Conservation (phyloP, 2,329 filamentous ascomycete genomes). For the Arthrobotrys megalospora region DNA sequence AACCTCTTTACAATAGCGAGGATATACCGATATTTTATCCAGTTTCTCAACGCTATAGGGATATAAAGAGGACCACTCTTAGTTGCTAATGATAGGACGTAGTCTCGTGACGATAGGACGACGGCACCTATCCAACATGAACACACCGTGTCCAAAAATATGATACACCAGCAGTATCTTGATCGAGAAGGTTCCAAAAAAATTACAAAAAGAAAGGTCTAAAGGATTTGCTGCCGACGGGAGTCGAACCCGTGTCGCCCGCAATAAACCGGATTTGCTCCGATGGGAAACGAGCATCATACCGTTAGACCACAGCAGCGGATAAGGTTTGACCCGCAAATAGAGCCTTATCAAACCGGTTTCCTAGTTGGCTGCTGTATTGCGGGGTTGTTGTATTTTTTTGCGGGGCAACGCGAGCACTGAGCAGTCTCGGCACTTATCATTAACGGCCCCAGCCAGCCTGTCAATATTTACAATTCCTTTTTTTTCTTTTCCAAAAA, state of each 20-base stretch:
- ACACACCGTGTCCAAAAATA: too few species aligned
- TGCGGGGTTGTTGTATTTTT: conserved; percentile 41
- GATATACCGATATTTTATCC: too few species aligned
- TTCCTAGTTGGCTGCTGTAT: background rate
- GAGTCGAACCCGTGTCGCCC: conserved; percentile 58
- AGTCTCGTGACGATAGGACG: too few species aligned
- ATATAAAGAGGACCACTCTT: too few species aligned
- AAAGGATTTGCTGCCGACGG: conserved; percentile 52
- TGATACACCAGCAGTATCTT: too few species aligned
- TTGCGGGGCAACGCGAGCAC: conserved; percentile 15
- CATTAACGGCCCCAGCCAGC: background rate
- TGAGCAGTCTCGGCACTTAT: too few species aligned
- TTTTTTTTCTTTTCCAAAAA: conserved; percentile 5
- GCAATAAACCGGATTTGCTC: conserved; percentile 46
- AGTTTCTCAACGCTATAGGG: too few species aligned
- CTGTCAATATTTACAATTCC: conserved; percentile 12
- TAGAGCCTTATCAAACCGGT: conserved; percentile 10
- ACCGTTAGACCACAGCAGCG: conserved; percentile 59
- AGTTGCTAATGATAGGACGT: too few species aligned
- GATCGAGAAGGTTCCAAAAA: conserved; percentile 5
- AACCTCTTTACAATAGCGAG: too few species aligned
- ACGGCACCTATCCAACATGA: too few species aligned
- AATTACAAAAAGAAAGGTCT: conserved; percentile 22
- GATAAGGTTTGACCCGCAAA: conserved; percentile 23
- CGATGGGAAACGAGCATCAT: conserved; percentile 59